Evolutionary conservation across 1,139 yeast genomes (phyloP).

Genomic region (Diutina siamensis): DNA sequence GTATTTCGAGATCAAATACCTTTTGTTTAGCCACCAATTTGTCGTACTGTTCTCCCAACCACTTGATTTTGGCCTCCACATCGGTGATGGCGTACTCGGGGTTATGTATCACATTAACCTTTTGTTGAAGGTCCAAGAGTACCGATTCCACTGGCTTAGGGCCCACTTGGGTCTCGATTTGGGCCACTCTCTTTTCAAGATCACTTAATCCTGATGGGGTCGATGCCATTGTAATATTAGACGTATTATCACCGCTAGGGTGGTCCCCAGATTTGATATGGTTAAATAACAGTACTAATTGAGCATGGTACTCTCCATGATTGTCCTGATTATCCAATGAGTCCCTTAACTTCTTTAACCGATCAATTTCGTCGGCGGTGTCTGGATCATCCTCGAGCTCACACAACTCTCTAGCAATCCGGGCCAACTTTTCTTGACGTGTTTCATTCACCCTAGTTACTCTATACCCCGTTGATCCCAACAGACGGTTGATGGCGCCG

Average conservation of each 20-base stretch:
- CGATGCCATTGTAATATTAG: constrained; percentile 3
- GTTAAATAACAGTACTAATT: neutral
- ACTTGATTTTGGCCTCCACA: constrained; percentile 14
- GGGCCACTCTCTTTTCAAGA: constrained; percentile 17
- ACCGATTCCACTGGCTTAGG: constrained; percentile 16
- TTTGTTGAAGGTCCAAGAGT: constrained; percentile 24
- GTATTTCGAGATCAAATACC: constrained; percentile 8
- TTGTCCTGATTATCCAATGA: neutral
- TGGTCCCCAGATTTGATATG: neutral
- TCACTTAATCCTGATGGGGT: neutral
- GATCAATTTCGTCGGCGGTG: constrained; percentile 4
- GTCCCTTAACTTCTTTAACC: neutral
- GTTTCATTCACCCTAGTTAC: constrained; percentile 22
- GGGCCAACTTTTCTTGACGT: constrained; percentile 28
- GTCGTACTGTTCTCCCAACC: constrained; percentile 13
- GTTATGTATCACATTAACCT: constrained; percentile 23
- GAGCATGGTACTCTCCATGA: neutral
- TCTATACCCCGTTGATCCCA: constrained; percentile 19
- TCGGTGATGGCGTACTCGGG: constrained; percentile 10
- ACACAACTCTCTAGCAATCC: constrained; percentile 34
- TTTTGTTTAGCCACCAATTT: constrained; percentile 10
- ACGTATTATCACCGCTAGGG: neutral
- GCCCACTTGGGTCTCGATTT: constrained; percentile 16
- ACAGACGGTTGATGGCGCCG: constrained; percentile 18
- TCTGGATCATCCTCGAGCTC: constrained; percentile 16